Evolutionary conservation across 1,139 yeast species (phyloP), one percentile per base, ranked within the genome.

Genomic region (Diutina scorzettiae): DNA sequence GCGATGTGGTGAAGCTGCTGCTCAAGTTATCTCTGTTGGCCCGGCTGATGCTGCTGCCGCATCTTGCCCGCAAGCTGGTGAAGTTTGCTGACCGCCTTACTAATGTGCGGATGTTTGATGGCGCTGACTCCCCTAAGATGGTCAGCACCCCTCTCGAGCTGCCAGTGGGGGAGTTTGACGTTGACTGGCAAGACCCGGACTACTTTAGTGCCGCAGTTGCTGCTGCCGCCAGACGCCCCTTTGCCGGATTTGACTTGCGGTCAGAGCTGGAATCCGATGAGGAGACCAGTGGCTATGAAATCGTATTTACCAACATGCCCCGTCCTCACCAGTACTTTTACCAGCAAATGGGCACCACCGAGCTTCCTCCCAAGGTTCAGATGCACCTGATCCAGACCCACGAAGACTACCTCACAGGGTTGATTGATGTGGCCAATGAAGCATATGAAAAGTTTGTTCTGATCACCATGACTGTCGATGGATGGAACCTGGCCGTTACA

Each of bases 1-100:
- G 39, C 2, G 39, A 23, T 8, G 16, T 34, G 2, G 27, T 34
- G 27, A 34, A 34, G 39, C 39, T 34, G 39, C 29, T 23, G 39
- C 17, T 34, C 11, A 34, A 34, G 28, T 23, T 34, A 5, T 14
- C 14, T 27, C 39, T 34, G 39, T 14, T 34, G 8, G 24, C 27
- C 4, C 27, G 39, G n/a, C 39, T 34, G 39, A 23, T 23, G 39
- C 39, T 34, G 39, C 16, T 23, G 19, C 39, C 39, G 14, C 39
- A 34, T 8, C 12, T 34, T 2, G n/a, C 28, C 6, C 39, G 39
- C 14, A 34, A 34, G 16, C 39, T 34, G 39, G 39, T 34, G 7
- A 34, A 34, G 39, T 34, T 34, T 34, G 39, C 39, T 16, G 39
- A 34, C n/a, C 39, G 39, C 3, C 16, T 34, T 5, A 34, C 39